Base-by-base conservation (phyloP, 352 stramenopile species). In the Pythium insidiosum region DNA sequence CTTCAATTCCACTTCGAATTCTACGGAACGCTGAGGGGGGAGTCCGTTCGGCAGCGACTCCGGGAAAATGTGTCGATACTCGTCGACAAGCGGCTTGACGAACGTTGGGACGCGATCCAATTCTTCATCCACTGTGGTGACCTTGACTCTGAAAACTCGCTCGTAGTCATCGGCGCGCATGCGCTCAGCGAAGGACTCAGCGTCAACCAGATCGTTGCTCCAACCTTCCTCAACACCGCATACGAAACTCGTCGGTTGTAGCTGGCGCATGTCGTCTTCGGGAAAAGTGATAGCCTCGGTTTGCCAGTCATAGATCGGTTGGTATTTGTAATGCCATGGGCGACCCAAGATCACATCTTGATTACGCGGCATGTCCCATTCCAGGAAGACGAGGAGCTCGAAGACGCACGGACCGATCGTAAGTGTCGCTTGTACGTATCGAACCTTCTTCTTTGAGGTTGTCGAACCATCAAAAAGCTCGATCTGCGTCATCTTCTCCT, bases 1-100 rank as follows among this genome's bases (percentile, higher is more conserved):
- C 41, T 61, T 61, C 18, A 57, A 10, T n/a, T 46, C 9, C 23
- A 61, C 1, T 29, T 53, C 46, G 10, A 50, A 56, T 16, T 60
- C 31, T 3, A 60, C 47, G n/a, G 6, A 5, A 23, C 47, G 19
- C 13, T 30, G 12, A 25, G 26, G 38, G n/a, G 39, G 47, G 6
- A 56, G 20, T n/a, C 33, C 39, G n/a, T 41, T 33, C 4, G 41
- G 50, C 5, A 58, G 36, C 18, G 33, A 15, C 4, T 47, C 37
- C 13, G 50, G 50, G 21, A 58, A 47, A 15, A 21, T 10, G 22
- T 58, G 34, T n/a, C 6, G 15, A 21, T 29, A 58, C 30, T 26
- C 22, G 9, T 49, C 4, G 5, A 43, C 36, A 11, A 54, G 16
- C 11, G 39, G 15, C 5, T 23, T 24, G 6, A 48, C 2, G 21